Base-by-base conservation (phyloP, 2,329 filamentous ascomycete species). In the Lecanicillium sp. region DNA sequence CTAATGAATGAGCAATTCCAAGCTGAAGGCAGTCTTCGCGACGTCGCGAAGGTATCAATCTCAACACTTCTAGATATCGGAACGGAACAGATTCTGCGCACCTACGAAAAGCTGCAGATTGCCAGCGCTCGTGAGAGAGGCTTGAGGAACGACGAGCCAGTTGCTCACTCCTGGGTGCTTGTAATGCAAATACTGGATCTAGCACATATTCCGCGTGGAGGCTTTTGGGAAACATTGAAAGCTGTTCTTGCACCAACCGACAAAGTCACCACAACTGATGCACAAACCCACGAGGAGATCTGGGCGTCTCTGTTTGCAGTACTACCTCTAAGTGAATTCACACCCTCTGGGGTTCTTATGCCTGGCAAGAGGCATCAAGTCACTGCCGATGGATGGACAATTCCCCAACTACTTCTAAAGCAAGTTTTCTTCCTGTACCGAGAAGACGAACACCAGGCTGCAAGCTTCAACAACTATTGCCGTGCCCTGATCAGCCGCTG, bases 401-500 rank as follows among this genome's bases (percentile, higher is more conserved):
- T 83, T 12, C 71, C 77, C 1, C 77, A 80, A 44, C 68, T 64
- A 40, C 52, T 81, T 20, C 45, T 82, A 34, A 74, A 66, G 46
- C 66, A 67, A 6, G 66, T 81, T 11, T 79, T 82, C 39, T 58
- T 72, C 15, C 50, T 80, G 3, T 84, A 83, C 50, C 64, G 66
- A 43, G 57, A 59, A n/a, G 74, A 78, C 39, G 50, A 57, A 3
- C 66, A 66, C 17, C 79, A 83, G 48, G 56, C 69, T 2, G 64
- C 76, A 2, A 73, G 74, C 49, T 82, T 83, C 63, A 83, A 81
- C 46, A 72, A 74, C 43, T 84, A 84, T 49, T 79, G 74, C 43
- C 69, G 73, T 14, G 71, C 74, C 5, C 53, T 80, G 4, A 59
- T 82, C 22, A 66, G 67, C 14, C 72, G 80, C 20, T 84, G 79